Conservation (phyloP, 1,139 yeast species). For the Yamadazyma buinensis region DNA sequence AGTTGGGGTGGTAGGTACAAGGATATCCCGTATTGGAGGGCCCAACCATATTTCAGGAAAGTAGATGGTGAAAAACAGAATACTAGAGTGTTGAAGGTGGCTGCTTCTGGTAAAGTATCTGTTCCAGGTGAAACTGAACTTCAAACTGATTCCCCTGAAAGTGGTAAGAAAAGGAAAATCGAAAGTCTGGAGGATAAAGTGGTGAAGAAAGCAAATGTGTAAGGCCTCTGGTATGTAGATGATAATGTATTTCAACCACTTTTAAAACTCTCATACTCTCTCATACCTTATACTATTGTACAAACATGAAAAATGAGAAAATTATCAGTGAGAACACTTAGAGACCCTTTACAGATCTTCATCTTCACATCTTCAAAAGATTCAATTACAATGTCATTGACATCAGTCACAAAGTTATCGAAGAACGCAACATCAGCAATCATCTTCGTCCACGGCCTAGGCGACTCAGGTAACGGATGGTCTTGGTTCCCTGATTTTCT, state of each 20-base stretch:
- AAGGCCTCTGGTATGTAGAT: no score
- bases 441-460: slow-evolving; percentile 85
- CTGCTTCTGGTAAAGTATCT: slow-evolving; percentile 23
- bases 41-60: slow-evolving; percentile 91
- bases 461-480: slow-evolving; percentile 93
- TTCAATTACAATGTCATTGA: slow-evolving; percentile 11
- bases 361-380: no score
- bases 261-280: no score
- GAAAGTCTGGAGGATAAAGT: no score
- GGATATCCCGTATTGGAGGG: slow-evolving; percentile 92
- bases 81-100: slow-evolving; percentile 37
- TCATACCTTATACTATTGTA: no score
- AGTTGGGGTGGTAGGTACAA: slow-evolving; percentile 81
- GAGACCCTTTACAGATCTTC: no score
- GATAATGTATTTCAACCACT: no score
- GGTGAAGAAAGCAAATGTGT: no score
- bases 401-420: slow-evolving; percentile 17
- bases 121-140: slow-evolving; percentile 1
- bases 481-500: slow-evolving; percentile 60
- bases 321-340: no score
- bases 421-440: slow-evolving; percentile 37
- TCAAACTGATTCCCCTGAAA: no score
- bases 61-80: slow-evolving; percentile 65
- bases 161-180: no score
- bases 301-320: no score